Evolutionary conservation across 169 alveolate species (phyloP), one percentile per base, ranked within the genome.

Genomic region (Cyclospora cayetanensis): DNA sequence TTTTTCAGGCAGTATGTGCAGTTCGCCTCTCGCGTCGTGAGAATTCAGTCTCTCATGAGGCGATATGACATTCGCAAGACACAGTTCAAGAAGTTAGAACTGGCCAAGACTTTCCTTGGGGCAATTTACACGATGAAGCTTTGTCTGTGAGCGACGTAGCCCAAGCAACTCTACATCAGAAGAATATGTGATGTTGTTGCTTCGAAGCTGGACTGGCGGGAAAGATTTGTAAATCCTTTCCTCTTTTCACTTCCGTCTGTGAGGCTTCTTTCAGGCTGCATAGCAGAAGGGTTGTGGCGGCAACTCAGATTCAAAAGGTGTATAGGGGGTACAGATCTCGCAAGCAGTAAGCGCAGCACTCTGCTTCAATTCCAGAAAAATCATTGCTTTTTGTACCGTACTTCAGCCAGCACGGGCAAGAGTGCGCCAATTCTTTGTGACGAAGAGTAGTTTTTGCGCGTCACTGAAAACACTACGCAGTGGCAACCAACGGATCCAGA

Each of bases 251-350:
- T n/a, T n/a, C n/a, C n/a, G n/a, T n/a, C n/a, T n/a, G n/a, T n/a
- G n/a, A n/a, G n/a, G n/a, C n/a, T n/a, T n/a, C n/a, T n/a, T 34
- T 20, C 53, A 76, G 93, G 35, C 34, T 90, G n/a, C 77, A 46
- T 27, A 42, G 29, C 11, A 39, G 77, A 15, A 42, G 43, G 41
- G 53, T 5, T 27, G 63, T 42, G 20, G 91, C 95, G 4, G 92
- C 93, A 11, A 7, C 41, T 22, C 53, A 22, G 0, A 94, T 94
- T 9, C 96, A 94, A 72, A 94, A 66, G 41, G 83, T 94, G 46
- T 94, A 52, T 65, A 66, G 95, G 29, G 96, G 96, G 0, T 72
- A 94, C 65, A 39, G 90, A 60, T 83, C 85, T 0, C 88, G 96
- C 74, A 92, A 46, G 39, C 41, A 43, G 90, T 65, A 82, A 20